Evolutionary conservation across 169 alveolate genomes (phyloP), one percentile per base, ranked within the genome.

Genomic region (Eimeria zaria): DNA sequence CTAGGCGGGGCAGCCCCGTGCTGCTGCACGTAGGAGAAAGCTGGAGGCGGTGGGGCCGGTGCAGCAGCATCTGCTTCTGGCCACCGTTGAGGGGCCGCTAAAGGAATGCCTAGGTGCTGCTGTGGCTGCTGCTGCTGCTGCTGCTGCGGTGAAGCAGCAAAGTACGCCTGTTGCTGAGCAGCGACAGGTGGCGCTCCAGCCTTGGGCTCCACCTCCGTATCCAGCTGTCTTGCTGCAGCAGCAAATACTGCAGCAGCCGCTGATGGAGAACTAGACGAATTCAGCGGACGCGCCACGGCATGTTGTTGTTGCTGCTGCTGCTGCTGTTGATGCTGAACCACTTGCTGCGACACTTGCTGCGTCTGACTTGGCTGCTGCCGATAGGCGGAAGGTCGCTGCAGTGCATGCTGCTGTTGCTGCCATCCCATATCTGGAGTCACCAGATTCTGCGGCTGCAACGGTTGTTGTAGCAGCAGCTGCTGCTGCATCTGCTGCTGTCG

Each of bases 401-500:
- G 55, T 24, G 27, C 30, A 24, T 58, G 92, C 73, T 46, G 91
- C 80, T 22, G 80, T 60, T 85, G 92, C 80, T 85, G 92, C 92
- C 80, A 58, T 8, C 64, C 80, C 30, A 36, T 9, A 12, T 55
- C 80, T 39, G 92, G 80, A 48, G 41, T 55, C 18, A 85, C 58
- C 60, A 85, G 48, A 39, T 51, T 55, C 46, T 60, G 92, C 51
- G 55, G 76, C 30, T 85, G 92, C 80, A 85, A 14, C 22, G 9
- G 92, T 18, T 85, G 92, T 60, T 53, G 92, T 12, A 36, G 80
- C 92, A 58, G 92, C 58, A 36, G 80, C 27, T 18, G 80, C 62
- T 85, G 92, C 80, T 46, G 71, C 90, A 46, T 36, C 39, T 46
- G 91, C 91, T 81, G 91, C 91, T 51, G 91, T 53, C 39, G 92